Base-by-base conservation (phyloP, 148 eudicot species). In the Heliosperma pusillum region DNA sequence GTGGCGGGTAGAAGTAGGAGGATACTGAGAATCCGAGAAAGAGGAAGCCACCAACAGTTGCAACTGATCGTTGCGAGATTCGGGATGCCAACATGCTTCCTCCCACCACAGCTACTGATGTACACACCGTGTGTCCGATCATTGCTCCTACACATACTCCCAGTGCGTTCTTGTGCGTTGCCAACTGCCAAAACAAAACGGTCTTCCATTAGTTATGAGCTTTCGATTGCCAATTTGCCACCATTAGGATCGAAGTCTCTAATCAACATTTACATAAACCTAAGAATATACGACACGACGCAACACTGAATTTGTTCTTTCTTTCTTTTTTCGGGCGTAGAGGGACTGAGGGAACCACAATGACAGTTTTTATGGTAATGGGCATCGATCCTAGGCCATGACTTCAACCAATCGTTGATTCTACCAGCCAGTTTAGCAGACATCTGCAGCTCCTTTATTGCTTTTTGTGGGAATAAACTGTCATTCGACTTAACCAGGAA, bases 81-180 rank as follows among this genome's bases (percentile, higher is more conserved):
- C 77, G 89, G 52, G 98, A 92, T 5, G 98, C 98, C 36, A 95
- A 79, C 88, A 95, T 89, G 81, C 98, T 95, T 75, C 98, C 98
- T 69, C 98, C 98, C 15, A 95, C 84, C 75, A 95, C 98, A 0
- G 98, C 98, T 77, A 92, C 66, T 13, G 97, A 95, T 16, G 98
- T 95, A 68, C 98, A 95, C 13, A 95, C 85, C 0, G 90, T 83
- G 79, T 91, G 98, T 24, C 98, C 98, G 17, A 93, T 16, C 7
- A 63, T 79, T 42, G 97, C 98, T 57, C 98, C 98, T 21, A 88
- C 52, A 2, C 96, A 93, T 42, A 94, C 98, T 55, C 98, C 98
- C 66, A 95, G 66, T 2, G 97, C 98, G 44, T 91, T 94, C 70
- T 94, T 94, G 87, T 94, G 98, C 0, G 97, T 90, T 36, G 98